phyloP scores from a whole-genome alignment of 805 yeast species.

The Debaryomyces tyrocola region DNA sequence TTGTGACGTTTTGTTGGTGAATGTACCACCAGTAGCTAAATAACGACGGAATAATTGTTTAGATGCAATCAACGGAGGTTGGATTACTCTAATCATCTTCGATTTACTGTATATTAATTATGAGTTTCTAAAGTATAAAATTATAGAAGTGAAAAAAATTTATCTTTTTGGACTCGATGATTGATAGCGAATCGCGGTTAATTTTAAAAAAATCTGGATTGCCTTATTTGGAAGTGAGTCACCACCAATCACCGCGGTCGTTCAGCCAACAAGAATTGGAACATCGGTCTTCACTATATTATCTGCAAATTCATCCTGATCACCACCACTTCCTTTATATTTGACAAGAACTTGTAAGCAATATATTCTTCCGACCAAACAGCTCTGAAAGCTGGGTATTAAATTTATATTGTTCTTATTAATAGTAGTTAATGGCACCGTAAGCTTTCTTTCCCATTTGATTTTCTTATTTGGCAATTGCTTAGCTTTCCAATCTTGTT shows the following conservation, averaged over 20 bases:
- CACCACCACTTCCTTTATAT: slow-evolving; percentile 41
- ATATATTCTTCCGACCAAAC: slow-evolving; percentile 60
- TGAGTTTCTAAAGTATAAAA: neutral
- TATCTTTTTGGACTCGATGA: slow-evolving; percentile 6
- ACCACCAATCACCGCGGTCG: slow-evolving; percentile 5
- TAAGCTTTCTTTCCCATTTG: slow-evolving; percentile 31
- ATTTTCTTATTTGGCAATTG: slow-evolving; percentile 13
- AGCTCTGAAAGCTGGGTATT: slow-evolving; percentile 63
- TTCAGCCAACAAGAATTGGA: slow-evolving; percentile 36
- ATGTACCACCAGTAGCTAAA: slow-evolving; percentile 38
- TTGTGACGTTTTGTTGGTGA: slow-evolving; percentile 35
- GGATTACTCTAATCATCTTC: slow-evolving; percentile 3
- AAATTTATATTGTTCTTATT: slow-evolving; percentile 50
- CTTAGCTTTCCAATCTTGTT: slow-evolving; percentile 27
- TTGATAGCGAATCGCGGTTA: slow-evolving; percentile 40
- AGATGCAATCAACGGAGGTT: neutral
- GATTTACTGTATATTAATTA: neutral
- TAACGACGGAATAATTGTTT: slow-evolving; percentile 17
- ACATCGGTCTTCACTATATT: slow-evolving; percentile 34
- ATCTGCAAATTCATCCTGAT: slow-evolving; percentile 31
- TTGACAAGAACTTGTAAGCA: slow-evolving; percentile 48
- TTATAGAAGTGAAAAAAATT: slow-evolving; percentile 7
- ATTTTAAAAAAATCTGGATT: slow-evolving; percentile 10
- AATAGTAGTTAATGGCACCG: slow-evolving; percentile 41
- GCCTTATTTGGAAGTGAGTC: slow-evolving; percentile 27